Percentiles rank a stretch among this genome's conserved stretches.
phyloP scores from a whole-genome alignment of 345 rosid genomes.

The Lumnitzera littorea region DNA sequence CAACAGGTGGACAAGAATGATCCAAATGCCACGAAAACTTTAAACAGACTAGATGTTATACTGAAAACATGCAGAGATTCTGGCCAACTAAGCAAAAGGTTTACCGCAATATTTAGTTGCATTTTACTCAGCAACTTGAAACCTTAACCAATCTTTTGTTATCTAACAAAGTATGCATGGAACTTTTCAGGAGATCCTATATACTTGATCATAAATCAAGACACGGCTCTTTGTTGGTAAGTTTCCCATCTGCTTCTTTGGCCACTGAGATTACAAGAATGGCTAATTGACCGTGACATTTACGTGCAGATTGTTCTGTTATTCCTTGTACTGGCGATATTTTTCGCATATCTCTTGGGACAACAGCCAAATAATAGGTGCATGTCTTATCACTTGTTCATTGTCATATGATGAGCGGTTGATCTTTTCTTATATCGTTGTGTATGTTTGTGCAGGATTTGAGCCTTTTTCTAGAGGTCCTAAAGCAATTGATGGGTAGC shows the following conservation, averaged over 20 bases:
- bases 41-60: constrained; percentile 51
- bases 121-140: neutral
- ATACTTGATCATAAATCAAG: constrained; percentile 16
- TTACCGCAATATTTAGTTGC: neutral
- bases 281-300: no score
- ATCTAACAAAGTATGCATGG: constrained; percentile 1
- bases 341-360: constrained; percentile 4
- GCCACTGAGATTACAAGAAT: no score
- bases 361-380: no score
- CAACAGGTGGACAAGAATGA: constrained; percentile 59
- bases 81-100: constrained; percentile 58
- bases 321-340: constrained; percentile 6
- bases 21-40: constrained; percentile 62
- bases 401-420: no score
- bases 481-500: no score
- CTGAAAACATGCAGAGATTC: constrained; percentile 58
- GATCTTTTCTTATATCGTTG: no score
- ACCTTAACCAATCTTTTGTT: neutral
- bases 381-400: no score
- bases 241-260: neutral
- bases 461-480: no score
- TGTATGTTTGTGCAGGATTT: no score
- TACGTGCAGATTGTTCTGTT: constrained; percentile 7
- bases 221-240: constrained; percentile 26
- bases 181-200: constrained; percentile 45